Evolutionary conservation across 768 basidiomycete species (phyloP), one percentile per base, ranked within the genome.

Genomic region (Lactarius akahatsu): DNA sequence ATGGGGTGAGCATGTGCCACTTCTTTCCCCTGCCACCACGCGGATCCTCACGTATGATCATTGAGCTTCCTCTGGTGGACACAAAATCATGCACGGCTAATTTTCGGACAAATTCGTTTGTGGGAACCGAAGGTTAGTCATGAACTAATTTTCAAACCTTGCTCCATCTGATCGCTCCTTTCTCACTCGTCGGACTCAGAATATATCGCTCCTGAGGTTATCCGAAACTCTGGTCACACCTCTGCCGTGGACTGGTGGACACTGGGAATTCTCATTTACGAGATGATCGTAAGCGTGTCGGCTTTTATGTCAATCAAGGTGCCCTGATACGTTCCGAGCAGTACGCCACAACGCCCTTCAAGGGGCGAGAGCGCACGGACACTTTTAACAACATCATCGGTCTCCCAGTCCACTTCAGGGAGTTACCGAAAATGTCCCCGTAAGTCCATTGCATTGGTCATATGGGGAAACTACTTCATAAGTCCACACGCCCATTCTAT

Each of bases 191-290:
- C 59, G 70, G 66, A 47, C 77, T 36, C 52, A 97, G 96, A 98
- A 80, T 99, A 99, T 82, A 98, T 99, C 75, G 95, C 96, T 50
- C 96, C 96, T 69, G 97, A 99, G 81, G 97, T 99, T 66, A 97
- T 99, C 75, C 91, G 92, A 72, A 94, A 93, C 57, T 86, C 91
- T 76, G 96, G 97, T 20, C 97, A 99, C 78, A 97, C 96, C 43
- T 94, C 94, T 68, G 96, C 96, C 16, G 97, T 99, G 60, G 97
- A 99, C 79, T 99, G 96, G 96, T 96, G 94, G 97, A 98, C 97
- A 38, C 81, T 98, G 59, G 97, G 97, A 45, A 98, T 98, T 73
- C 86, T 99, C 73, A 93, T 98, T 73, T 97, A 95, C 81, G 97
- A 99, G 80, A 97, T 97, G 94, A 94, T 96, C 78, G 92, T 94